A percentile compares a stretch with the other conserved stretches of the same genome.
These are phyloP conservation scores for Entomortierella chlamydospora DNA, from an alignment of 192 early-diverging fungal species.

Conservation along the genomic window DNA sequence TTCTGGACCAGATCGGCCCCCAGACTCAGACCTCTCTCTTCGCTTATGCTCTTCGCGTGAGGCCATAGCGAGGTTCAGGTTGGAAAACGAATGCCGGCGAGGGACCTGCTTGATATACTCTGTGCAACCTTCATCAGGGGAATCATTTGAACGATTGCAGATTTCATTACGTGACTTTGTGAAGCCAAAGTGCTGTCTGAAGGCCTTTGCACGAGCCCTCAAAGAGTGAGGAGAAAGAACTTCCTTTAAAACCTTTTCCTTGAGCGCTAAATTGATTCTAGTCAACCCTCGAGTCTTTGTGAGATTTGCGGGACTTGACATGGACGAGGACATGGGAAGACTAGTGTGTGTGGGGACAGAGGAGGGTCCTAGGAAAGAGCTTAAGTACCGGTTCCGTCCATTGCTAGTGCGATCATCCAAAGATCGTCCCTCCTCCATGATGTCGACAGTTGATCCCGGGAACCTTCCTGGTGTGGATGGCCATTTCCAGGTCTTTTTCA, in stretches of 20 bases:
- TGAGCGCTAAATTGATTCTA: slow-evolving; percentile 78
- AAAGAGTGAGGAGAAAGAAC: slow-evolving; percentile 90
- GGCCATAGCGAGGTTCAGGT: slow-evolving; percentile 43
- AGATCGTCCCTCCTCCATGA: slow-evolving; percentile 49
- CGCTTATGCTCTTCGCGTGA: slow-evolving; percentile 43
- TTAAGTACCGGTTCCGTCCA: slow-evolving; percentile 2
- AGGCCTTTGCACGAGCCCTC: slow-evolving; percentile 71
- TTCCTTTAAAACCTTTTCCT: slow-evolving; percentile 91
- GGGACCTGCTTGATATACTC: slow-evolving; percentile 37
- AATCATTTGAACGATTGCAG: slow-evolving; percentile 44
- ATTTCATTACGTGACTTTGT: slow-evolving; percentile 23
- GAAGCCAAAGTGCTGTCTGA: slow-evolving; percentile 61
- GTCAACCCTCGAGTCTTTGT: slow-evolving; percentile 45
- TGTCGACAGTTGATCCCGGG: slow-evolving; percentile 53
- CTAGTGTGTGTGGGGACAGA: slow-evolving; percentile 48
- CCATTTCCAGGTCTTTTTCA: slow-evolving; percentile 56
- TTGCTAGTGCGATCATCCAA: slow-evolving; percentile 11
- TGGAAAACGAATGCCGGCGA: slow-evolving; percentile 47
- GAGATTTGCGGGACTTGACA: slow-evolving; percentile 31
- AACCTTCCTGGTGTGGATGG: slow-evolving; percentile 43
- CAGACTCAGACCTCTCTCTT: slow-evolving; percentile 1
- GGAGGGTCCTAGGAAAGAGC: slow-evolving; percentile 47
- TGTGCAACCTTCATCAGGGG: slow-evolving; percentile 26
- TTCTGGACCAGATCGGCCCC: background rate
- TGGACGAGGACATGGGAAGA: slow-evolving; percentile 25